Percentiles rank a stretch among this genome's conserved stretches.
Evolutionary conservation across 371 early-diverging fungal species (phyloP).

Genomic region (Mortierella sp.): DNA sequence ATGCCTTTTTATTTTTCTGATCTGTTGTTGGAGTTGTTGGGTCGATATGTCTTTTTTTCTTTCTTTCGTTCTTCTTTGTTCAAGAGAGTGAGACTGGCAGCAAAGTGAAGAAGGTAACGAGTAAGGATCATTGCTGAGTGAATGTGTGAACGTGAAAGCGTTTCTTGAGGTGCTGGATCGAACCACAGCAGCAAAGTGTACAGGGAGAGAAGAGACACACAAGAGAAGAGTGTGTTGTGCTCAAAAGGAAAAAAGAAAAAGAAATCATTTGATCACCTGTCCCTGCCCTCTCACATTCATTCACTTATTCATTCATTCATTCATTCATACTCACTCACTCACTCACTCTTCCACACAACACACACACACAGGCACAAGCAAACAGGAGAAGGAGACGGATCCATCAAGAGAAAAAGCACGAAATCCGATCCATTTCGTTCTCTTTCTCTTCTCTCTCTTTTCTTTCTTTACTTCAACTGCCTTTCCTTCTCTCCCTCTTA

Average conservation of each 20-base stretch:
- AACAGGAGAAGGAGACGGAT: background rate
- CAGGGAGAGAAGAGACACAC: background rate
- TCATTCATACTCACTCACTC: too few relatives aligned
- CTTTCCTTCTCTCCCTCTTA: background rate
- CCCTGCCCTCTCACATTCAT: too few relatives aligned
- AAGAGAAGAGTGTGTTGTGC: too few relatives aligned
- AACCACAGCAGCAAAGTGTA: background rate
- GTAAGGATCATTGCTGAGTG: background rate
- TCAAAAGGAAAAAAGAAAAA: background rate
- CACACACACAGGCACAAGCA: background rate
- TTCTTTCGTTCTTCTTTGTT: too few relatives aligned
- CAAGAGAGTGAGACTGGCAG: too few relatives aligned
- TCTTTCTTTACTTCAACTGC: background rate
- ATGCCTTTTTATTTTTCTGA: background rate
- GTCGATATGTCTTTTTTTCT: too few relatives aligned
- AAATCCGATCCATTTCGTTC: constrained; percentile 11
- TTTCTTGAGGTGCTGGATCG: background rate
- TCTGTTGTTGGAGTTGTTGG: background rate
- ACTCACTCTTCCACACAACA: too few relatives aligned
- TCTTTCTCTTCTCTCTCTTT: background rate
- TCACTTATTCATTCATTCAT: too few relatives aligned
- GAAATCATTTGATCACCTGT: too few relatives aligned
- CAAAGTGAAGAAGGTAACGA: too few relatives aligned
- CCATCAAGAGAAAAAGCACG: constrained; percentile 1
- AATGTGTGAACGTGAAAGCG: background rate